A percentile compares a stretch with the other conserved stretches of the same genome.
Conservation (phyloP, 306 rosid genomes). For the Hippophae gyantsensis region DNA sequence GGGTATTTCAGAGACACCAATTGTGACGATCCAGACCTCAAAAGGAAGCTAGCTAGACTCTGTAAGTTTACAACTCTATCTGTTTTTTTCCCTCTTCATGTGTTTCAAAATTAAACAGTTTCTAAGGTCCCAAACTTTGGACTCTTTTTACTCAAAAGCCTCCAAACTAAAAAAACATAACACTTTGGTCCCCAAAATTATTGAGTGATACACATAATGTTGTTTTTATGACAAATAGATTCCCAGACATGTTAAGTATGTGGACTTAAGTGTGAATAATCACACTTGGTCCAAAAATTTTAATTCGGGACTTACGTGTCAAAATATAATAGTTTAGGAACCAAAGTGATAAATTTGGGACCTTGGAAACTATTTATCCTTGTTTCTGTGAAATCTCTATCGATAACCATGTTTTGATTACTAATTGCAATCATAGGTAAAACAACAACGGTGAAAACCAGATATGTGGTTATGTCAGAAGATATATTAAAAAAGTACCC, state of each 20-base stretch:
- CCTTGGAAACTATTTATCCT: too few relatives aligned
- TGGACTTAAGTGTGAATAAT: too few relatives aligned
- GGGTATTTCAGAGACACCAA: conserved; percentile 83
- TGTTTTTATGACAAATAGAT: too few relatives aligned
- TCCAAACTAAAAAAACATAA: too few relatives aligned
- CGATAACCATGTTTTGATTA: not conserved
- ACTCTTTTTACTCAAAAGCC: not conserved
- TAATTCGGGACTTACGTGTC: too few relatives aligned
- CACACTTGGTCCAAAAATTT: too few relatives aligned
- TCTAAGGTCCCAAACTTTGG: not conserved
- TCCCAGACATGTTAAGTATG: too few relatives aligned
- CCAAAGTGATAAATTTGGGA: too few relatives aligned
- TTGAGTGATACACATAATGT: too few relatives aligned
- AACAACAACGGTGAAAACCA: conserved; percentile 84
- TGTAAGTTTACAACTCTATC: conserved; percentile 31
- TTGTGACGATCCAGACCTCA: conserved; percentile 76
- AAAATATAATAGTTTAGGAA: too few relatives aligned
- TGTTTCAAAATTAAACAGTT: not conserved
- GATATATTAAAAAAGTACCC: conserved; percentile 63
- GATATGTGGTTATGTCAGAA: conserved; percentile 91
- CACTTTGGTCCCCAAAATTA: too few relatives aligned
- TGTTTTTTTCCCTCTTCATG: not conserved
- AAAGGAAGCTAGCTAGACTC: conserved; percentile 69
- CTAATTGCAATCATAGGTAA: conserved; percentile 39
- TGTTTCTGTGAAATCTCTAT: too few relatives aligned